These are phyloP conservation scores for Knufia fluminis DNA, from an alignment of 2,329 filamentous ascomycete genomes.

Conservation along the genomic window DNA sequence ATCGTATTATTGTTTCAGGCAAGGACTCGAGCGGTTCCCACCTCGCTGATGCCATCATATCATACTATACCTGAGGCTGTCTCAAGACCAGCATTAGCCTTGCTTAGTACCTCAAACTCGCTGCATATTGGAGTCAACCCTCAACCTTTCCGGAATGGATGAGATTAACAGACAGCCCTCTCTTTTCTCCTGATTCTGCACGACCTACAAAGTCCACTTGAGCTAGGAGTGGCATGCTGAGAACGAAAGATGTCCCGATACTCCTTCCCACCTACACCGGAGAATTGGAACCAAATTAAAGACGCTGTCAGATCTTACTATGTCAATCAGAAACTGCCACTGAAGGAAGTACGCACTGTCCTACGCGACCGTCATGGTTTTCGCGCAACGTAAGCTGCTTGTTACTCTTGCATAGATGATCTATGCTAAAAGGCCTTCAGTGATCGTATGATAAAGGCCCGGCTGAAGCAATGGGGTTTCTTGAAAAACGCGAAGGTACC, in stretches of 20 bases:
- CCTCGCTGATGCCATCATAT: no score
- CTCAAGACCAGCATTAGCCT: background rate
- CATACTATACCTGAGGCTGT: no score
- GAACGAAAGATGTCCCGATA: constrained; percentile 6
- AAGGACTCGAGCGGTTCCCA: background rate
- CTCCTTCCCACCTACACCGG: constrained; percentile 6
- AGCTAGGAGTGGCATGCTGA: constrained; percentile 5
- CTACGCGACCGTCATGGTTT: constrained; percentile 17
- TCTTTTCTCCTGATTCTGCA: constrained; percentile 3
- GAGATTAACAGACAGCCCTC: background rate
- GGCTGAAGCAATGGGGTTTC: constrained; percentile 21
- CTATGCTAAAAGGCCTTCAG: constrained; percentile 7
- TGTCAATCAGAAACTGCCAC: constrained; percentile 9
- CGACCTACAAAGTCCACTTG: background rate
- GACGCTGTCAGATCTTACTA: constrained; percentile 7
- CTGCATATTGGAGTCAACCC: background rate
- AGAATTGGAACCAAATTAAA: constrained; percentile 9
- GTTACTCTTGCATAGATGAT: background rate
- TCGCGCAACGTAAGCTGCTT: constrained; percentile 20
- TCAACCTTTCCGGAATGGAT: constrained; percentile 6
- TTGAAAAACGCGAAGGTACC: constrained; percentile 19
- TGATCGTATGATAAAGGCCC: constrained; percentile 16
- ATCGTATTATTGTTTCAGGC: background rate
- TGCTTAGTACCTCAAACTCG: background rate
- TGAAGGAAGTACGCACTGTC: constrained; percentile 9